A percentile compares a stretch with the other conserved stretches of the same genome.
Evolutionary conservation across 2,329 filamentous ascomycete genomes (phyloP).

Genomic region (Balansia obtecta): DNA sequence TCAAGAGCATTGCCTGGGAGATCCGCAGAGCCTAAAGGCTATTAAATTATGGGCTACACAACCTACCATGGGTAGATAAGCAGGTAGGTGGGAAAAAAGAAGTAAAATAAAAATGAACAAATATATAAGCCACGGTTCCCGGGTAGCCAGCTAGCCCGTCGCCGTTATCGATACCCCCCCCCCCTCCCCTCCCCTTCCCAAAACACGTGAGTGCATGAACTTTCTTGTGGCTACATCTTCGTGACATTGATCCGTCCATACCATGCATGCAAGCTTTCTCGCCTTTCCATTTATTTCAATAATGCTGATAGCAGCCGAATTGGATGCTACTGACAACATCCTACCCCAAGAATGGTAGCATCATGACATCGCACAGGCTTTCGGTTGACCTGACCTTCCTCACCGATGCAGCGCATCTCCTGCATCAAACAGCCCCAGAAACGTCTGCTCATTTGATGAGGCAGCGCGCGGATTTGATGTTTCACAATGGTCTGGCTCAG

Average conservation of each 20-base stretch:
- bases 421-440: slow-evolving; percentile 38
- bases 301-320: not conserved
- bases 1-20: slow-evolving; percentile 81
- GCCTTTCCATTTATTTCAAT: not conserved
- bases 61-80: too few relatives aligned
- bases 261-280: not conserved
- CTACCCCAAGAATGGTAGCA: not conserved
- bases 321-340: not conserved
- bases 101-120: too few relatives aligned
- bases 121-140: not conserved
- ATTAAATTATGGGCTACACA: too few relatives aligned
- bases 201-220: not conserved
- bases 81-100: too few relatives aligned
- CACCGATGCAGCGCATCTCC: slow-evolving; percentile 46
- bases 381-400: slow-evolving; percentile 28
- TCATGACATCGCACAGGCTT: slow-evolving; percentile 12
- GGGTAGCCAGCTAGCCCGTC: not conserved
- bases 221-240: not conserved
- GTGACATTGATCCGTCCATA: not conserved
- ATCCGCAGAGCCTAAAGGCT: slow-evolving; percentile 54
- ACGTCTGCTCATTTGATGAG: slow-evolving; percentile 49
- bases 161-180: slow-evolving; percentile 1
- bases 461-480: slow-evolving; percentile 36
- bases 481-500: slow-evolving; percentile 29
- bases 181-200: too few relatives aligned